phyloP scores from a whole-genome alignment of 2,329 filamentous ascomycete species.

The Apiospora pterosperma region DNA sequence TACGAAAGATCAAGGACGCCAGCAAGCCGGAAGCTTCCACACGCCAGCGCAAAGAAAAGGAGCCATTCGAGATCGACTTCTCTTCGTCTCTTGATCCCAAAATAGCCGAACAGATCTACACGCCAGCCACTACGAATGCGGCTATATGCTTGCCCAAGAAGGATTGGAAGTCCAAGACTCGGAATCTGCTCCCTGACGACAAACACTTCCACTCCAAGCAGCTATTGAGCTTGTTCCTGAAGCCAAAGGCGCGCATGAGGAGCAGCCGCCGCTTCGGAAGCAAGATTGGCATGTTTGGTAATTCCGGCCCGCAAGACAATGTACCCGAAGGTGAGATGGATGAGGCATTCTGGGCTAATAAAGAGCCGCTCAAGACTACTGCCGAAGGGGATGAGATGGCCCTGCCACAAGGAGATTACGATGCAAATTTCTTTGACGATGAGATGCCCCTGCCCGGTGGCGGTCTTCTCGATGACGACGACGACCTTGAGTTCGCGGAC shows the following conservation, averaged over 20 bases:
- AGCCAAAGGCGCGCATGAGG: conserved; percentile 84
- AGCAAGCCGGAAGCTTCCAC: conserved; percentile 59
- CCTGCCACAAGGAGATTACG: conserved; percentile 74
- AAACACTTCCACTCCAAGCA: conserved; percentile 97
- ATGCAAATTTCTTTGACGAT: conserved; percentile 97
- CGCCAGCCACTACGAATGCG: conserved; percentile 73
- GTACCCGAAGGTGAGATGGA: conserved; percentile 77
- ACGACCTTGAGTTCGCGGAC: conserved; percentile 74
- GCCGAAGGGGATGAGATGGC: conserved; percentile 49
- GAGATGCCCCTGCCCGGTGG: conserved; percentile 65
- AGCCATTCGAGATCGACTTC: conserved; percentile 94
- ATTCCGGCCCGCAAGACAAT: conserved; percentile 42
- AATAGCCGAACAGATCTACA: conserved; percentile 75
- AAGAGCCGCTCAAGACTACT: conserved; percentile 43
- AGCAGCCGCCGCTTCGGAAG: conserved; percentile 55
- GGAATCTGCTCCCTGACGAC: conserved; percentile 92
- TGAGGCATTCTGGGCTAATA: conserved; percentile 91
- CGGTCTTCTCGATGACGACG: conserved; percentile 58
- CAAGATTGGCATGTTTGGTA: conserved; percentile 37
- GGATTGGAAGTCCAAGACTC: conserved; percentile 91
- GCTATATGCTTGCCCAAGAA: conserved; percentile 85
- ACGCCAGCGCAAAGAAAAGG: conserved; percentile 86
- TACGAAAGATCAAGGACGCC: conserved; percentile 82
- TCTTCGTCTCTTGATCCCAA: conserved; percentile 66
- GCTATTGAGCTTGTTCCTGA: conserved; percentile 84